Evolutionary conservation across 2,329 filamentous ascomycete genomes (phyloP), one percentile per base, ranked within the genome.

Genomic region (Colletotrichum costaricense): DNA sequence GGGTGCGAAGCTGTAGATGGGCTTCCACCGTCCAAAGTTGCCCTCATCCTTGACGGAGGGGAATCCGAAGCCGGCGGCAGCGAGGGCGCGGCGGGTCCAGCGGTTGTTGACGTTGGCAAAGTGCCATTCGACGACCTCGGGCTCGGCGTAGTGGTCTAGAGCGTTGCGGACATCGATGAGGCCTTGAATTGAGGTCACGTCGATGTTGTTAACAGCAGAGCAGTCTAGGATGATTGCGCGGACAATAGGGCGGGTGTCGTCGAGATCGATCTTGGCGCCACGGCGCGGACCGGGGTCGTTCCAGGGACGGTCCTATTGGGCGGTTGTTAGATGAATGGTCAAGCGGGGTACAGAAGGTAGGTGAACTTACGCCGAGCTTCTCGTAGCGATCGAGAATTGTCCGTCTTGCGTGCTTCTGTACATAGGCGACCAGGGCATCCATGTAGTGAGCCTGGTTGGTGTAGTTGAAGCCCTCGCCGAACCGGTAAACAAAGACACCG

Each of bases 171-270:
- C 80, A 76, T 91, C 89, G 58, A 90, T 83, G 12, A 92, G 81
- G 0, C 87, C 87, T 76, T 92, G 89, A 0, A 91, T 80, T 2
- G 88, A 87, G 0, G 89, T 91, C 9, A 90, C 85, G 73, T 92
- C 90, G 33, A 91, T 81, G 69, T 86, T 84, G 76, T 89, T 88
- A 58, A 91, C 87, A 1, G 88, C 84, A 0, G 87, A 87, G 77
- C 89, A 90, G 80, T 92, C 90, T 2, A 91, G 82, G 11, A 92
- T 83, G 9, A 92, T 76, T 5, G 90, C 89, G 5, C 85, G 85
- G 19, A 91, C 82, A 12, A 84, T 79, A 0, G 89, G 89, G 0
- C 86, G 81, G 14, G 78, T 77, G 65, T 84, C 82, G n/a, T 78
- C 78, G 63, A 79, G 75, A 24, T 78, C 78, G 52, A 77, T 26